A percentile compares a stretch with the other conserved stretches of the same genome.
Conservation (phyloP, 116 monocot species). For the Papilionanthe hybrid region DNA sequence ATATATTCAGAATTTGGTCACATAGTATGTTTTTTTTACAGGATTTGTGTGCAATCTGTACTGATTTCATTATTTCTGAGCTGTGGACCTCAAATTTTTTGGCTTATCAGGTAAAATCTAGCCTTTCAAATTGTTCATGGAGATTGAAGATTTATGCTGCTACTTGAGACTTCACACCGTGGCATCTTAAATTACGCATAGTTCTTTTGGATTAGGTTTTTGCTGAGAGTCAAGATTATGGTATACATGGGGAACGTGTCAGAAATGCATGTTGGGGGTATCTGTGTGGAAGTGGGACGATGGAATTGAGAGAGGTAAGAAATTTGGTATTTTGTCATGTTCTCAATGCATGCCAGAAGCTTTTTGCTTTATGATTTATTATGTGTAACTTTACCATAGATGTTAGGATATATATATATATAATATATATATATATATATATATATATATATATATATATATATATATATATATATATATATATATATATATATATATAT, state of each 20-base stretch:
- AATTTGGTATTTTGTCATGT: background rate
- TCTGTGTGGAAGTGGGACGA: constrained; percentile 91
- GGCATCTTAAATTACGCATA: constrained; percentile 4
- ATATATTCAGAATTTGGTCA: background rate
- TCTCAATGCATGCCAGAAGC: background rate
- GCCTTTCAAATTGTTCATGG: background rate
- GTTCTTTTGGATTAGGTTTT: constrained; percentile 56
- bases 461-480: too few relatives aligned
- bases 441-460: too few relatives aligned
- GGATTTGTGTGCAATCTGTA: constrained; percentile 96
- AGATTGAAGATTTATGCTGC: background rate
- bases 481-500: too few relatives aligned
- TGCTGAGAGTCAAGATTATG: constrained; percentile 98
- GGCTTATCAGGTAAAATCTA: constrained; percentile 64
- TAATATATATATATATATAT: too few relatives aligned
- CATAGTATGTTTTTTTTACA: constrained; percentile 16
- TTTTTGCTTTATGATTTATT: background rate
- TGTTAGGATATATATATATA: too few relatives aligned
- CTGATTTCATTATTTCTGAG: constrained; percentile 95
- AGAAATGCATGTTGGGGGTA: constrained; percentile 99
- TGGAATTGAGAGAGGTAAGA: constrained; percentile 85
- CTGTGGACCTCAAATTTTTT: constrained; percentile 93
- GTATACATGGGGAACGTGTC: constrained; percentile 94
- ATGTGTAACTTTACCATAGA: background rate
- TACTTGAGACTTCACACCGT: background rate